A percentile compares a stretch with the other conserved stretches of the same genome.
phyloP scores from a whole-genome alignment of 164 flowering plant genomes.

The Saururus chinensis region DNA sequence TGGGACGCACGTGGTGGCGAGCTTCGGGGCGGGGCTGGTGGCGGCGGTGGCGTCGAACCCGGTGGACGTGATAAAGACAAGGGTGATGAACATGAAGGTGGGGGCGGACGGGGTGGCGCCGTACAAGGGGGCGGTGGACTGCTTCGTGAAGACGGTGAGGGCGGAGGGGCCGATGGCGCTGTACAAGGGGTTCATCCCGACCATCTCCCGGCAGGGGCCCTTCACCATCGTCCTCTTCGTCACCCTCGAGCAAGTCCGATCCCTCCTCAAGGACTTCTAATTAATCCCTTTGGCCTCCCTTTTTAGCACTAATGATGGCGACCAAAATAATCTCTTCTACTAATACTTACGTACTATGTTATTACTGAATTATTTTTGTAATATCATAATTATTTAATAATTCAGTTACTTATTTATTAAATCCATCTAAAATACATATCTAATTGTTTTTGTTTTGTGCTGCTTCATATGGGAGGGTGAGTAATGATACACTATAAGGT shows the following conservation, averaged over 20 bases:
- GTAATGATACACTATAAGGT: too few relatives aligned
- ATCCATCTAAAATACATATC: too few relatives aligned
- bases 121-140: conserved; percentile 71
- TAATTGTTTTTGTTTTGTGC: too few relatives aligned
- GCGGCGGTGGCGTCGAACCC: conserved; percentile 86
- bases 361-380: not conserved
- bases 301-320: too few relatives aligned
- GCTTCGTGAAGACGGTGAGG: conserved; percentile 60
- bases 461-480: too few relatives aligned
- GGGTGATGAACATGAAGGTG: conserved; percentile 93
- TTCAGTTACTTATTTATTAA: too few relatives aligned
- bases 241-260: conserved; percentile 78
- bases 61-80: conserved; percentile 78
- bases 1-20: conserved; percentile 77
- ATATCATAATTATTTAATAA: too few relatives aligned
- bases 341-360: too few relatives aligned
- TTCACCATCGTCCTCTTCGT: conserved; percentile 83
- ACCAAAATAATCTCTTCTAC: too few relatives aligned
- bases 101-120: conserved; percentile 52
- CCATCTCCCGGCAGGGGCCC: conserved; percentile 83
- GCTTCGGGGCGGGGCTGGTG: conserved; percentile 82
- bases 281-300: not conserved
- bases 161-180: conserved; percentile 81
- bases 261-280: conserved; percentile 62
- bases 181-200: conserved; percentile 84